Percentiles rank a stretch among this genome's conserved stretches.
These are phyloP conservation scores for Metschnikowia aberdeeniae DNA, from an alignment of 805 yeast genomes.

Conservation along the genomic window DNA sequence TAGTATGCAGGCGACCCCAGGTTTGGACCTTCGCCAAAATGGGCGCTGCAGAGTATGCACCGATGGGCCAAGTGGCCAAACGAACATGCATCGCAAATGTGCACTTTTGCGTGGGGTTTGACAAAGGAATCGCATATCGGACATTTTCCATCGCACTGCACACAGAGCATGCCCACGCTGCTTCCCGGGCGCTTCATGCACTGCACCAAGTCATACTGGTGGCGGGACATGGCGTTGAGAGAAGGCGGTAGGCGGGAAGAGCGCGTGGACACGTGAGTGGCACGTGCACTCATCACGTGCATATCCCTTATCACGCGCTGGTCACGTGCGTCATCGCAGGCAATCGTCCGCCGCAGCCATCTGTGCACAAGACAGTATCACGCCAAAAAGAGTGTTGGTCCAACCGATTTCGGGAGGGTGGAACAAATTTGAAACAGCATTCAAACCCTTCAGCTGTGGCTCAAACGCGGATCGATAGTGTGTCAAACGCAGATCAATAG, in stretches of 20 bases:
- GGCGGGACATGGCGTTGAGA: slow-evolving; percentile 66
- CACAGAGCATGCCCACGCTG: slow-evolving; percentile 65
- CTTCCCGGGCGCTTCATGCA: slow-evolving; percentile 86
- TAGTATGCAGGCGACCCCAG: slow-evolving; percentile 55
- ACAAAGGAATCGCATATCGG: slow-evolving; percentile 88
- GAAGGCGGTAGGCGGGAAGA: background rate
- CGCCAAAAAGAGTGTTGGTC: background rate
- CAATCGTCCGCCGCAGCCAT: background rate
- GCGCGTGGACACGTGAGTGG: too few species aligned
- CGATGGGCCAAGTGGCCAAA: slow-evolving; percentile 59
- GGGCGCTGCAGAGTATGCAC: slow-evolving; percentile 76
- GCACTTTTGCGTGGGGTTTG: slow-evolving; percentile 59
- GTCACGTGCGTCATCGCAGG: background rate
- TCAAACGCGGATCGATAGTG: too few species aligned
- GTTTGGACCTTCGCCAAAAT: slow-evolving; percentile 50
- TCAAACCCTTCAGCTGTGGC: too few species aligned
- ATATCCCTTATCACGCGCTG: background rate
- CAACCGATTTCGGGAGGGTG: too few species aligned
- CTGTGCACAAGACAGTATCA: background rate
- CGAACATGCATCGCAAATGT: slow-evolving; percentile 83
- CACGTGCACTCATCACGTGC: too few species aligned
- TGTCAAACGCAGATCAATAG: too few species aligned
- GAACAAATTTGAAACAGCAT: too few species aligned
- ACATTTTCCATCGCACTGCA: slow-evolving; percentile 86
- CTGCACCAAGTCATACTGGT: slow-evolving; percentile 78